Base-by-base conservation (phyloP, 2,329 filamentous ascomycete genomes). In the Pseudocercospora eumusae region DNA sequence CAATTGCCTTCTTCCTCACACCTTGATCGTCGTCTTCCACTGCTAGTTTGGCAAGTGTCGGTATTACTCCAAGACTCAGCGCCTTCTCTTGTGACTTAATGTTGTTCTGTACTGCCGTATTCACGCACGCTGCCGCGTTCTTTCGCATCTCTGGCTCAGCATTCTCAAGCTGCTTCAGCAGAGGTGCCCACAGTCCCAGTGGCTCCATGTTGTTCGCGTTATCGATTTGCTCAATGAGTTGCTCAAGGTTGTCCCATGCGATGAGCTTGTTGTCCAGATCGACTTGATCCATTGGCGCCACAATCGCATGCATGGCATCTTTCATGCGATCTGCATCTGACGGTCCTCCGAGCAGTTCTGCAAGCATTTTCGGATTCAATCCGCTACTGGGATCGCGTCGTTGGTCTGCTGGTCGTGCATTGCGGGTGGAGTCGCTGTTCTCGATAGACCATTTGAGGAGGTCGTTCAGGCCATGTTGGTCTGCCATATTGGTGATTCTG, bases 61-160 rank as follows among this genome's bases (percentile, higher is more conserved):
- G 84, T 28, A 97, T 80, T 2, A 88, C 91, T 31, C 89, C 90
- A 28, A 83, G 70, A 7, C 81, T 79, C 15, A 87, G 74, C 20
- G 87, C 75, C 72, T 85, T 86, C 79, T 95, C 91, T 79, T 99
- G 95, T 56, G 86, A 88, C 74, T 88, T 89, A 69, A 85, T 83
- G 77, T 99, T 98, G 80, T 99, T 99, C 82, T 98, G 93, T 63
- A 99, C 95, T 9, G 95, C 93, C 5, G 93, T 97, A 56, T 91
- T 92, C 62, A 95, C 81, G 79, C 92, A 97, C 91, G 92, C 96
- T n/a, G 92, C 92, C 2, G 93, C 93, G 85, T 92, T 92, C 70
- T 83, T 86, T 66, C 93, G 83, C 72, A 96, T 81, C 66, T 95
- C 90, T 5, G 82, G 74, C 72, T 95, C 88, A 10, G 84, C 81